phyloP scores from a whole-genome alignment of 805 yeast species.

The Candida suzukii region DNA sequence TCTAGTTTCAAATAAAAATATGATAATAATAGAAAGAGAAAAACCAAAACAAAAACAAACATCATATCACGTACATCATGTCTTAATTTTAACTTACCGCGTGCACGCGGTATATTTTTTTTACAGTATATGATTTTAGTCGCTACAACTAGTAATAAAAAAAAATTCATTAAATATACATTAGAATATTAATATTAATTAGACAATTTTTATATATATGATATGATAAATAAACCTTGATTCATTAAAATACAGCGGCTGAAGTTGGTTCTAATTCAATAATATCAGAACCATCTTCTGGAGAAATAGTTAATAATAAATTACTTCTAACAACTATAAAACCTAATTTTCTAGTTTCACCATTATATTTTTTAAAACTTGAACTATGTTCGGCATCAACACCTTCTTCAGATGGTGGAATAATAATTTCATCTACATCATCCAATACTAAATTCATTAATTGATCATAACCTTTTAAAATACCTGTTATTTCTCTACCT shows the following conservation, averaged over 20 bases:
- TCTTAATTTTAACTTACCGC: too few species aligned
- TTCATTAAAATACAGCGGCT: slow-evolving; percentile 4
- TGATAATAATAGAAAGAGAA: too few species aligned
- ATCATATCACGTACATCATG: too few species aligned
- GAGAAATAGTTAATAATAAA: slow-evolving; percentile 63
- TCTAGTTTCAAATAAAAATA: too few species aligned
- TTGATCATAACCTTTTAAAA: slow-evolving; percentile 77
- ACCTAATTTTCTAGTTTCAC: slow-evolving; percentile 64
- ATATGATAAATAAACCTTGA: too few species aligned
- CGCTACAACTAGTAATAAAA: too few species aligned
- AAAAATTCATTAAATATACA: too few species aligned
- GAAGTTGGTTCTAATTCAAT: slow-evolving; percentile 72
- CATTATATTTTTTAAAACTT: slow-evolving; percentile 25
- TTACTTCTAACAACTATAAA: slow-evolving; percentile 85
- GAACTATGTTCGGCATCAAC: slow-evolving; percentile 50
- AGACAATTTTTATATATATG: too few species aligned
- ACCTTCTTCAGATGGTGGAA: slow-evolving; percentile 26
- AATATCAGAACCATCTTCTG: slow-evolving; percentile 62
- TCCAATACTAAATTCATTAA: slow-evolving; percentile 74
- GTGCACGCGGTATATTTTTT: too few species aligned
- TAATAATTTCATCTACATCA: slow-evolving; percentile 47
- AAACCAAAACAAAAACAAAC: too few species aligned
- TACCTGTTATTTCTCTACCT: slow-evolving; percentile 73
- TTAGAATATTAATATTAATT: too few species aligned
- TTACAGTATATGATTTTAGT: too few species aligned